Evolutionary conservation across 2,329 filamentous ascomycete genomes (phyloP), one percentile per base, ranked within the genome.

Genomic region (Fusarium hostae): DNA sequence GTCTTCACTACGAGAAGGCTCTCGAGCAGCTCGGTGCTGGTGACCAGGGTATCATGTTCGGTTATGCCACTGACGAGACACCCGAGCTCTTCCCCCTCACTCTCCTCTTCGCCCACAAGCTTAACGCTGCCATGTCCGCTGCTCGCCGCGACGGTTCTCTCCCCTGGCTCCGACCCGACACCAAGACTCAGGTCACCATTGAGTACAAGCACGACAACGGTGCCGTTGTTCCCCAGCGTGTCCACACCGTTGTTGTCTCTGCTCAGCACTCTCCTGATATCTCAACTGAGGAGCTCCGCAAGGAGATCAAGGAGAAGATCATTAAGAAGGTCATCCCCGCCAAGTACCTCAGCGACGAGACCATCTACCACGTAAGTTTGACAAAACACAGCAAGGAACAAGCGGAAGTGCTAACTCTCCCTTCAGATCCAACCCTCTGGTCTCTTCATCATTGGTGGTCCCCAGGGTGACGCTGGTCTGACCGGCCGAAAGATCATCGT

Each of bases 41-140:
- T 92, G 96, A 99, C 86, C 96, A 99, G 89, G 96, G 96, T 89
- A 98, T 99, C 89, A 99, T 99, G 96, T 99, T 99, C 86, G 96
- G 96, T 80, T 99, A 99, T 89, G 96, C 96, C 84, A 97, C 96
- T 80, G 96, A 99, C 81, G 96, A 99, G 90, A 98, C 96, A 79
- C 95, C 95, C 71, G 96, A 99, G 88, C 90, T 97, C 78, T 93
- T 98, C 82, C 96, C 96, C 76, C 88, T 99, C 80, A 98, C 95
- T 79, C 89, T 98, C 78, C 90, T 95, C 80, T 91, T 98, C 81
- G 92, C 96, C 80, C 96, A 99, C 91, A 94, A 95, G 89, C 93
- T 99, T 79, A 99, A 99, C 87, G 89, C 91, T 81, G 94, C 94
- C 84, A 97, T 99, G 95, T 93, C 91, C 74, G 88, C 91, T 78